Percentiles rank a stretch among this genome's conserved stretches.
These are phyloP conservation scores for Leishmania tarentolae DNA, from an alignment of 208 protist genomes.

Conservation along the genomic window DNA sequence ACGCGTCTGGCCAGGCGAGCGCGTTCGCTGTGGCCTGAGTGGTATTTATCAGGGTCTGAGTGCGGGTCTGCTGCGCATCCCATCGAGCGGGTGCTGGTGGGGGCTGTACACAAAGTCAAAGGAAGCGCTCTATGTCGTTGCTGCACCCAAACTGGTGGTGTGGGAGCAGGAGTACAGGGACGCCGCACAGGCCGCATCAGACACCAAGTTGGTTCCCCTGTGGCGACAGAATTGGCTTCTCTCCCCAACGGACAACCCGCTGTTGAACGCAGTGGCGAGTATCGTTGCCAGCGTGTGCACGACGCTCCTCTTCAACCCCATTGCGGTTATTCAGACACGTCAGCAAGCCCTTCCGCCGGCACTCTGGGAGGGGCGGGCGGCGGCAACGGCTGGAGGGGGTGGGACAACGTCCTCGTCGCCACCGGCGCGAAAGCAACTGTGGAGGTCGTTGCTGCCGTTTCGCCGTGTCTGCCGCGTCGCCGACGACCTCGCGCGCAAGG, in stretches of 20 bases:
- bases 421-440: constrained; percentile 6
- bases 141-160: constrained; percentile 48
- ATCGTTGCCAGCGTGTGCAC: constrained; percentile 68
- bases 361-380: constrained; percentile 16
- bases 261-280: constrained; percentile 70
- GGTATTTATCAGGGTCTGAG: constrained; percentile 74
- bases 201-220: constrained; percentile 14
- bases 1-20: background rate
- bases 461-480: constrained; percentile 38
- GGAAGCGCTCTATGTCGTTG: constrained; percentile 58
- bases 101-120: constrained; percentile 79
- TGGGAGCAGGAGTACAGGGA: constrained; percentile 45
- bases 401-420: background rate
- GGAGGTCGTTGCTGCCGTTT: constrained; percentile 31
- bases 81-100: constrained; percentile 87
- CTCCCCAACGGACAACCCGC: constrained; percentile 80
- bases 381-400: background rate
- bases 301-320: constrained; percentile 77
- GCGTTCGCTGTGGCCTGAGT: constrained; percentile 35
- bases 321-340: constrained; percentile 81
- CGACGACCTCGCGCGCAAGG: constrained; percentile 51
- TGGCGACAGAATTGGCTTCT: constrained; percentile 75
- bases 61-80: constrained; percentile 68
- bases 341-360: constrained; percentile 65
- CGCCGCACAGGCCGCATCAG: background rate